A percentile compares a stretch with the other conserved stretches of the same genome.
These are phyloP conservation scores for Ottelia alismoides DNA, from an alignment of 106 monocot species.

Conservation along the genomic window DNA sequence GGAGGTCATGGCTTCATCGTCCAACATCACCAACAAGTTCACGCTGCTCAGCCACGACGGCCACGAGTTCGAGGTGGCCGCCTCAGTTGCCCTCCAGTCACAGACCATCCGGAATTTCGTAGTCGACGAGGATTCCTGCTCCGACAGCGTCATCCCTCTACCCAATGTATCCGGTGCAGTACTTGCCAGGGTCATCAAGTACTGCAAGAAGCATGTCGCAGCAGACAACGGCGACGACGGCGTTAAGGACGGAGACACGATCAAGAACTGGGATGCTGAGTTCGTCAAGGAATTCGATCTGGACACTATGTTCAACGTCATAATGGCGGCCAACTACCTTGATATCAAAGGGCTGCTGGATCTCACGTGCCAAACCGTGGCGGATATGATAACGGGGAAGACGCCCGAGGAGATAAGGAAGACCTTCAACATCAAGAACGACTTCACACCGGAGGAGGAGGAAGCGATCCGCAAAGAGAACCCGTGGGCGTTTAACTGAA, in stretches of 20 bases:
- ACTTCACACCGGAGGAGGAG: not conserved
- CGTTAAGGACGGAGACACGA: not conserved
- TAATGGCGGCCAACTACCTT: not conserved
- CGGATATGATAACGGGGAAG: not conserved
- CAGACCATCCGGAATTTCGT: not conserved
- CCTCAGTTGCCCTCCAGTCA: not conserved
- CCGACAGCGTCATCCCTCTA: not conserved
- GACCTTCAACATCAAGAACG: conserved; percentile 1
- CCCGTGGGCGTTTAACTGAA: conserved; percentile 2
- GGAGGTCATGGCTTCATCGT: too few species aligned
- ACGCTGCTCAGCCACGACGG: not conserved
- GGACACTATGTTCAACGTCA: not conserved
- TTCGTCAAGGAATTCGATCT: not conserved
- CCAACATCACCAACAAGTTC: too few species aligned
- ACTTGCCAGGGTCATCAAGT: conserved; percentile 1
- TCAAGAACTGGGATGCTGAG: not conserved
- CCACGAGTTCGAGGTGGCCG: not conserved
- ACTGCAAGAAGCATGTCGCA: not conserved
- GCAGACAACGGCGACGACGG: not conserved
- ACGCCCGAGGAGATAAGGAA: not conserved
- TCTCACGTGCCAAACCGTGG: not conserved
- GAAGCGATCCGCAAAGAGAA: not conserved
- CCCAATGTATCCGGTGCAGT: not conserved
- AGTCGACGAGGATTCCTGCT: not conserved
- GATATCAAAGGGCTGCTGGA: not conserved